phyloP scores from a whole-genome alignment of 345 rosid species.

The Brassica rapa region DNA sequence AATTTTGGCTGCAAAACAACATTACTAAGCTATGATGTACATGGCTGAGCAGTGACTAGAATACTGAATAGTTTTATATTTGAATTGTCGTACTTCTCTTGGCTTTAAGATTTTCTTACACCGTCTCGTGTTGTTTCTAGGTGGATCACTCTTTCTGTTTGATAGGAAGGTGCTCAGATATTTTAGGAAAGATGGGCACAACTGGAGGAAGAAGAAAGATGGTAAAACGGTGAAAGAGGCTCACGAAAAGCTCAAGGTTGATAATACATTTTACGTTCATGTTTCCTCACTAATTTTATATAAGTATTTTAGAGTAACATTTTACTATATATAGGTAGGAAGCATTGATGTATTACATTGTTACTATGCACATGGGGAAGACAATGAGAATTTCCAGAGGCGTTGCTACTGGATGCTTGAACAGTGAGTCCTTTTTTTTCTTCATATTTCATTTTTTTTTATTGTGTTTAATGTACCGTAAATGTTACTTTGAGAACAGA shows the following conservation, averaged over 20 bases:
- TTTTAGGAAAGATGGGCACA: slow-evolving; percentile 88
- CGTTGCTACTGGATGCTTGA: slow-evolving; percentile 98
- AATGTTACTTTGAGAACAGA: neutral
- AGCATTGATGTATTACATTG: slow-evolving; percentile 91
- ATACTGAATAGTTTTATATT: slow-evolving; percentile 2
- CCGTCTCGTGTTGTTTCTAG: slow-evolving; percentile 46
- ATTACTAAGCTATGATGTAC: neutral
- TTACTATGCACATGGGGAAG: slow-evolving; percentile 97
- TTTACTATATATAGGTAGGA: slow-evolving; percentile 55
- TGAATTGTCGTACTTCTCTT: neutral
- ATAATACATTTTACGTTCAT: slow-evolving; percentile 41
- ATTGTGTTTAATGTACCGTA: neutral
- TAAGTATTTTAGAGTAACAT: slow-evolving; percentile 8
- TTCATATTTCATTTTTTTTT: neutral
- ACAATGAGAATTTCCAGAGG: slow-evolving; percentile 75
- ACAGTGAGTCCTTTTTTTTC: slow-evolving; percentile 49
- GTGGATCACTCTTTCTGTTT: slow-evolving; percentile 82
- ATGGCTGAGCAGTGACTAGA: neutral
- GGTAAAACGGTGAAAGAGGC: slow-evolving; percentile 97
- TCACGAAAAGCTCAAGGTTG: slow-evolving; percentile 96
- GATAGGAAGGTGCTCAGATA: slow-evolving; percentile 83
- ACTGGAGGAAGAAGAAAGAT: slow-evolving; percentile 95
- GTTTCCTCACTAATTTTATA: neutral
- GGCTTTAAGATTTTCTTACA: neutral
- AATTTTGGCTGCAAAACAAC: neutral